Base-by-base conservation (phyloP, 1,139 yeast genomes). In the Suhomyces bribrorum region DNA sequence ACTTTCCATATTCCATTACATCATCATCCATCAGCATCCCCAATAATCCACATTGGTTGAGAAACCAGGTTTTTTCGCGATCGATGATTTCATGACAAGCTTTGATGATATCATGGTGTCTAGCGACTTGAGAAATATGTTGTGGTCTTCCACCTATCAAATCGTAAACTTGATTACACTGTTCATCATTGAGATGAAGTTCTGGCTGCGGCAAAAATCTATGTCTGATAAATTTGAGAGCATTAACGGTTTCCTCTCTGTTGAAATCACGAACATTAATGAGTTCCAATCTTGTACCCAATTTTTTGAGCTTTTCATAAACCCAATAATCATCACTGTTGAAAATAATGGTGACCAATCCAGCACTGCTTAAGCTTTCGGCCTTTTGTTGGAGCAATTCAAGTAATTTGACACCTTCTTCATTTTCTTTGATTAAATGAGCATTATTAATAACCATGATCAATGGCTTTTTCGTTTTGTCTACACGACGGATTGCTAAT, bases 241-340 rank as follows among this genome's bases (percentile, higher is more conserved):
- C 85, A 31, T 67, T 68, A 2, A 79, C 54, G 0, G 90, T 73
- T 46, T 85, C 84, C 0, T 44, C 37, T 13, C 88, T 63, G 29
- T 71, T 66, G 46, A 86, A 74, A 55, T 86, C 95, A 40, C 80
- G 68, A 24, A 86, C 84, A 45, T 84, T 81, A 37, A 86, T 66
- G 18, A 86, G 79, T 44, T 86, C 95, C 34, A 86, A 62, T 35
- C 92, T 69, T 0, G 95, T 86, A 0, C 90, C 89, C 14, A 84
- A 65, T 45, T 74, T 77, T 52, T 83, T 84, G 47, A 86, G 65
- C 43, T 88, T 77, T 52, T 86, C 95, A 56, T 85, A 86, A 2
- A 86, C 76, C 95, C 95, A 86, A 59, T 86, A 86, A 53, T 86
- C 95, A 59, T 86, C 95, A 45, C 88, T 79, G 52, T 85, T 84